Evolutionary conservation across 2,329 filamentous ascomycete species (phyloP).

Genomic region (Aaosphaeria pasadenensis): DNA sequence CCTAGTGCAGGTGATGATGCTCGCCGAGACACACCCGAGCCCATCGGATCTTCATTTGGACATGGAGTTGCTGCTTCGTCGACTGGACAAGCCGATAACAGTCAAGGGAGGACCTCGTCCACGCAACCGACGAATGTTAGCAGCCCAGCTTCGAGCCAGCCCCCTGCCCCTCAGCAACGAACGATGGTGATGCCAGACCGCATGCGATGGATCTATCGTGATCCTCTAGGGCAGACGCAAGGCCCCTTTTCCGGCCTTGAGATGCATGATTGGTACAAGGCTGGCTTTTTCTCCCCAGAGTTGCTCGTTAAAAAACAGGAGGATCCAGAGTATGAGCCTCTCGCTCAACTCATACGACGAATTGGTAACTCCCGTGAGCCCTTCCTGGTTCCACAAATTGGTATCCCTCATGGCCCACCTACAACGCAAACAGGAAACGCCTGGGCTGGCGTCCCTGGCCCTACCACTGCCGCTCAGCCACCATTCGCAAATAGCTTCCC

Average conservation of each 20-base stretch:
- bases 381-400: conserved; percentile 95
- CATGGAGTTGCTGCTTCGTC: conserved; percentile 22
- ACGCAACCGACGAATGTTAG: conserved; percentile 36
- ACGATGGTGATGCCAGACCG: conserved; percentile 99
- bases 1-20: conserved; percentile 16
- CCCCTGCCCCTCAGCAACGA: conserved; percentile 67
- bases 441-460: conserved; percentile 42
- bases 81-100: conserved; percentile 26
- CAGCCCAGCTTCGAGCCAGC: conserved; percentile 61
- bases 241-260: conserved; percentile 94
- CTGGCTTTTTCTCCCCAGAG: conserved; percentile 94
- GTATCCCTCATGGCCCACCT: conserved; percentile 82
- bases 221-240: conserved; percentile 87
- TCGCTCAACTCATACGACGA: conserved; percentile 89
- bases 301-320: conserved; percentile 93
- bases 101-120: conserved; percentile 30
- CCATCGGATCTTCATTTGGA: conserved; percentile 21
- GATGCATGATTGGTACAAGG: conserved; percentile 99
- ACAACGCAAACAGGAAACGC: conserved; percentile 45
- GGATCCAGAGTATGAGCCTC: conserved; percentile 88
- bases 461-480: conserved; percentile 56
- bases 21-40: conserved; percentile 13
- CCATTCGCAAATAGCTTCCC: conserved; percentile 93
- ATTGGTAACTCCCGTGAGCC: conserved; percentile 98
- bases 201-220: conserved; percentile 98